phyloP scores from a whole-genome alignment of 768 basidiomycete species.

The Asterophora lycoperdoides region DNA sequence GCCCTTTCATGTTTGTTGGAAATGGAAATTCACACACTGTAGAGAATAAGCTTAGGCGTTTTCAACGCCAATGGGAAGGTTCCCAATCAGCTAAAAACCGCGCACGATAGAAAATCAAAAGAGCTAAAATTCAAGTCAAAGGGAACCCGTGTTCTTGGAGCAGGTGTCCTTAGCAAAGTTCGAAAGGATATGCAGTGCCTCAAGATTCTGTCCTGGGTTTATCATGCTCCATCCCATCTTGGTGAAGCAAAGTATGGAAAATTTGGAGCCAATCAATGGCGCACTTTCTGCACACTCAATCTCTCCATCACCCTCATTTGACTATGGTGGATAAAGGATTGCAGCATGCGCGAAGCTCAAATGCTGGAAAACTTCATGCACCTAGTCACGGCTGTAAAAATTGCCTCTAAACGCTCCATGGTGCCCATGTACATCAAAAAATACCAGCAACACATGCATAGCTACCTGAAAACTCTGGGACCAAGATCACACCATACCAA shows the following conservation, averaged over 20 bases:
- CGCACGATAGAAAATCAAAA: no score
- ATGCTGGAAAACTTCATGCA: conserved; percentile 33
- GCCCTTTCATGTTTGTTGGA: no score
- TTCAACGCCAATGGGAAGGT: not conserved
- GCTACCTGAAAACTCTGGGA: conserved; percentile 28
- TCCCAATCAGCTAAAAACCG: not conserved
- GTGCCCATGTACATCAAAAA: conserved; percentile 16
- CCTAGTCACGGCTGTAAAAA: conserved; percentile 30
- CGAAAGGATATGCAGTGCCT: conserved; percentile 1
- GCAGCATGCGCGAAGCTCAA: conserved; percentile 6
- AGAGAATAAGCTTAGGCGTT: no score
- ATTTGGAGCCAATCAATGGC: conserved; percentile 34
- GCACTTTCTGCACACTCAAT: conserved; percentile 28
- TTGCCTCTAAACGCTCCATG: conserved; percentile 24
- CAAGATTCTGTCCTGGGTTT: conserved; percentile 22
- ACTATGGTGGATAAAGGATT: conserved; percentile 28
- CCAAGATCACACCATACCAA: conserved; percentile 30
- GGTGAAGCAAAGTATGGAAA: conserved; percentile 25
- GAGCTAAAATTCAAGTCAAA: no score
- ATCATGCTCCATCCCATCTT: conserved; percentile 20
- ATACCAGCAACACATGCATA: conserved; percentile 25
- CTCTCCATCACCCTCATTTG: conserved; percentile 33
- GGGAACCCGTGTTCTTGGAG: conserved; percentile 1
- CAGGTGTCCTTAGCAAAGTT: not conserved
- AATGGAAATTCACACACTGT: no score